These are phyloP conservation scores for Leptographium flavum DNA, from an alignment of 2,329 filamentous ascomycete genomes.

Conservation along the genomic window DNA sequence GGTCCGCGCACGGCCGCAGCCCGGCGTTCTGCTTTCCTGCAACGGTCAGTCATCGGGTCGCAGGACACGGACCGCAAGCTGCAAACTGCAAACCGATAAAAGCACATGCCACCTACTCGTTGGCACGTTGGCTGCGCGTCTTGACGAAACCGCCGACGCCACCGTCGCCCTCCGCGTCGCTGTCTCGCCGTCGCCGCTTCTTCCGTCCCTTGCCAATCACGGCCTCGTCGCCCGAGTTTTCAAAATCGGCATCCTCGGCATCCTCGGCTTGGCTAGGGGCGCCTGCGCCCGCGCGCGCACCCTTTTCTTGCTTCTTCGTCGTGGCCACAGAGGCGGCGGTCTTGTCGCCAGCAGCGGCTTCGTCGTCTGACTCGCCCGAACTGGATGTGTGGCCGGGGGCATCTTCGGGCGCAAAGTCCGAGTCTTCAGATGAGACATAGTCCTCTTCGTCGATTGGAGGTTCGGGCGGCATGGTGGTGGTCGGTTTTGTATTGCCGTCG, in stretches of 20 bases:
- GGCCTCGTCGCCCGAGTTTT: slow-evolving; percentile 60
- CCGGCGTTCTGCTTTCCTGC: slow-evolving; percentile 42
- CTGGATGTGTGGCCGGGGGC: slow-evolving; percentile 24
- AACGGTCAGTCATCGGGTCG: not conserved
- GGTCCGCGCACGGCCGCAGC: slow-evolving; percentile 37
- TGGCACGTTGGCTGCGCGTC: slow-evolving; percentile 55
- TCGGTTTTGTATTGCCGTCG: not conserved
- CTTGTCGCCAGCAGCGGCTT: slow-evolving; percentile 13
- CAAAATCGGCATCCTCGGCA: slow-evolving; percentile 35
- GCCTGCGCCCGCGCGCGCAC: no score
- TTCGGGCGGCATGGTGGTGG: slow-evolving; percentile 26
- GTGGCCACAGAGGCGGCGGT: not conserved
- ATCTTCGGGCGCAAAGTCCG: slow-evolving; percentile 54
- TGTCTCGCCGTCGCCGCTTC: slow-evolving; percentile 22
- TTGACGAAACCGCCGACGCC: slow-evolving; percentile 53
- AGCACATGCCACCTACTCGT: slow-evolving; percentile 31
- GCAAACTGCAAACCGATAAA: not conserved
- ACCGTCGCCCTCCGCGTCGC: slow-evolving; percentile 38
- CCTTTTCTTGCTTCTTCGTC: not conserved
- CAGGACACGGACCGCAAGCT: not conserved
- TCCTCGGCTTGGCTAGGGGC: slow-evolving; percentile 14
- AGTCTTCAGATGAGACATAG: slow-evolving; percentile 59
- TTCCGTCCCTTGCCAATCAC: slow-evolving; percentile 50
- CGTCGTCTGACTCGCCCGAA: slow-evolving; percentile 34
- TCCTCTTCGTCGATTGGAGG: slow-evolving; percentile 30